These are phyloP conservation scores for Trametopsis cervina DNA, from an alignment of 768 basidiomycete species.

Conservation along the genomic window DNA sequence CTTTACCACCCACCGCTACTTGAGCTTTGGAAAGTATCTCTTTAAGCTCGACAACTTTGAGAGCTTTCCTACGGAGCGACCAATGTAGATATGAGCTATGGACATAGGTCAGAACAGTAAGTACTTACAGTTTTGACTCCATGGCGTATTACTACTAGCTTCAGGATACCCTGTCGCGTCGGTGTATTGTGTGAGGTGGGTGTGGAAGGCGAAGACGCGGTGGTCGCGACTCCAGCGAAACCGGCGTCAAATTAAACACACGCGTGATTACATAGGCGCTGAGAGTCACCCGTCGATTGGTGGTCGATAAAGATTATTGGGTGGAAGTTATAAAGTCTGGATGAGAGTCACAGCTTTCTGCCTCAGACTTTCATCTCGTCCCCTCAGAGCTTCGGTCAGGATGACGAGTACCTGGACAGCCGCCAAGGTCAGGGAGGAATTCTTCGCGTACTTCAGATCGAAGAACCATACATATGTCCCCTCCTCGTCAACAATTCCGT, in stretches of 20 bases:
- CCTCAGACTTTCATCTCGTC: not conserved
- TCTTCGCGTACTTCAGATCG: conserved; percentile 81
- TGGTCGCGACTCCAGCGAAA: not conserved
- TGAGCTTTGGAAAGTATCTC: conserved; percentile 50
- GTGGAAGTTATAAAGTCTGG: not conserved
- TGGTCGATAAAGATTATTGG: not conserved
- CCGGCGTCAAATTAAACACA: not conserved
- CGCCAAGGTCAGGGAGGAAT: conserved; percentile 76
- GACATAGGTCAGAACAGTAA: not conserved
- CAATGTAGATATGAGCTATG: not conserved
- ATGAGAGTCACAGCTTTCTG: not conserved
- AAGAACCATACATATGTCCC: conserved; percentile 84
- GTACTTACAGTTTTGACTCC: conserved; percentile 6
- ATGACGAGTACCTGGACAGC: conserved; percentile 58
- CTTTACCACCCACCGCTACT: conserved; percentile 43
- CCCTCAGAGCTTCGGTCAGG: conserved; percentile 2
- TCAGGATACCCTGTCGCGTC: no score
- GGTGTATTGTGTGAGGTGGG: not conserved
- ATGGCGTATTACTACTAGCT: not conserved
- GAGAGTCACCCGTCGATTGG: not conserved
- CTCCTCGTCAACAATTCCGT: conserved; percentile 90
- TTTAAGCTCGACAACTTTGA: conserved; percentile 69
- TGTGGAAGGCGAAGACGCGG: not conserved
- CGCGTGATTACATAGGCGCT: not conserved
- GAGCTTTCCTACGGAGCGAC: conserved; percentile 38